Conservation (phyloP, 768 basidiomycete species). For the Austroboletus festivus region DNA sequence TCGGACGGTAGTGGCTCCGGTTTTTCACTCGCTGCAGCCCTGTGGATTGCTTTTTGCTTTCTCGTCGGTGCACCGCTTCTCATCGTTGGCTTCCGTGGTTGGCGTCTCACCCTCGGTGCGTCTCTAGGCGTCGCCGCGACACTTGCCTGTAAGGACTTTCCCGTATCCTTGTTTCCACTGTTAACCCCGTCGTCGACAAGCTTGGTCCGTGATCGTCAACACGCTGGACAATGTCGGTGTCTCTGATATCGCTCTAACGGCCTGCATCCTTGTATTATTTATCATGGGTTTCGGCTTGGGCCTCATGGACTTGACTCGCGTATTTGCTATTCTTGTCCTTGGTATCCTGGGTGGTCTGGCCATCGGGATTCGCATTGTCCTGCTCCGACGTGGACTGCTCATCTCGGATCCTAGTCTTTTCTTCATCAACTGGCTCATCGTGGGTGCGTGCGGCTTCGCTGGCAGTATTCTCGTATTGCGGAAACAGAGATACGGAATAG, state of each 20-base stretch:
- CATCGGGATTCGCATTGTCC: conserved; percentile 50
- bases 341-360: conserved; percentile 56
- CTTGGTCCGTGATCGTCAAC: conserved; percentile 64
- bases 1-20: conserved; percentile 57
- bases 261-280: conserved; percentile 50
- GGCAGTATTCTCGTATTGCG: conserved; percentile 42
- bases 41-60: conserved; percentile 59
- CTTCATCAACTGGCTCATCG: conserved; percentile 51
- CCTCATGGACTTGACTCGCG: conserved; percentile 47
- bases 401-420: conserved; percentile 35
- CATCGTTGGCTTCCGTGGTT: conserved; percentile 53
- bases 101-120: conserved; percentile 53
- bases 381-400: conserved; percentile 51
- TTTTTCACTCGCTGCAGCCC: conserved; percentile 45
- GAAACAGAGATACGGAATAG: conserved; percentile 48
- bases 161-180: neutral
- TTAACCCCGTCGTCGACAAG: conserved; percentile 29
- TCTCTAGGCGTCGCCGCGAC: conserved; percentile 50
- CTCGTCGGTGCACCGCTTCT: conserved; percentile 52
- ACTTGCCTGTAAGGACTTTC: conserved; percentile 40
- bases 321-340: conserved; percentile 44
- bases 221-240: conserved; percentile 46
- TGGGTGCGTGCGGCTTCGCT: conserved; percentile 41
- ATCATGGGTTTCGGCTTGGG: conserved; percentile 51
- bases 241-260: conserved; percentile 49